Evolutionary conservation across 2,329 filamentous ascomycete species (phyloP).

Genomic region (Setomelanomma holmii): DNA sequence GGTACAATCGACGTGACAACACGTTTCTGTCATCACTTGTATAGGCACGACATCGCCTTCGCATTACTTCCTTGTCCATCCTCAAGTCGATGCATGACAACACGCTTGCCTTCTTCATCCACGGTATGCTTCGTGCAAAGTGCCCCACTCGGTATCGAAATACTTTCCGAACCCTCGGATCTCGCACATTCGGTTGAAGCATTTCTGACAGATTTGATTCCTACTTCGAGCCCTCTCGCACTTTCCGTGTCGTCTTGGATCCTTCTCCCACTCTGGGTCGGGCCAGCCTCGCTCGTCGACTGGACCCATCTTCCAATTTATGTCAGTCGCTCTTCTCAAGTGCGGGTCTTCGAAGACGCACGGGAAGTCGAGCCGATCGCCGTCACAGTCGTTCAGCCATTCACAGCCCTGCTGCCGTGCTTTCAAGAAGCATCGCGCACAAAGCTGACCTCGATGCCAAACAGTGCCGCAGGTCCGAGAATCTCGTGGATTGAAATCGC

Average conservation of each 20-base stretch:
- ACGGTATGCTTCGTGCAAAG: not conserved
- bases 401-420: slow-evolving; percentile 25
- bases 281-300: slow-evolving; percentile 21
- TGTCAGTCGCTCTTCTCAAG: slow-evolving; percentile 18
- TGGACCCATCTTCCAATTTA: slow-evolving; percentile 28
- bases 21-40: too few relatives aligned
- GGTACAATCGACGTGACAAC: too few relatives aligned
- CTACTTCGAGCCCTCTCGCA: slow-evolving; percentile 23
- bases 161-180: slow-evolving; percentile 30
- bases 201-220: slow-evolving; percentile 31
- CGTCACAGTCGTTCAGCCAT: slow-evolving; percentile 30
- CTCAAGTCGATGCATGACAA: not conserved
- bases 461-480: slow-evolving; percentile 27
- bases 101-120: not conserved
- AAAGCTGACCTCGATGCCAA: slow-evolving; percentile 29
- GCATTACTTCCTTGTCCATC: not conserved
- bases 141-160: slow-evolving; percentile 17
- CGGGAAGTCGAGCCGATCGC: slow-evolving; percentile 29
- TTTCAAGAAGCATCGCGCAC: slow-evolving; percentile 25
- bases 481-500: slow-evolving; percentile 28
- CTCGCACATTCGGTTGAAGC: slow-evolving; percentile 33
- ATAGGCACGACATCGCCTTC: too few relatives aligned
- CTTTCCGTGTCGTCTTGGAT: slow-evolving; percentile 24
- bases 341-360: slow-evolving; percentile 29
- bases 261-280: slow-evolving; percentile 32